Conservation (phyloP, 345 rosid species). For the Hypericum androsaemum region DNA sequence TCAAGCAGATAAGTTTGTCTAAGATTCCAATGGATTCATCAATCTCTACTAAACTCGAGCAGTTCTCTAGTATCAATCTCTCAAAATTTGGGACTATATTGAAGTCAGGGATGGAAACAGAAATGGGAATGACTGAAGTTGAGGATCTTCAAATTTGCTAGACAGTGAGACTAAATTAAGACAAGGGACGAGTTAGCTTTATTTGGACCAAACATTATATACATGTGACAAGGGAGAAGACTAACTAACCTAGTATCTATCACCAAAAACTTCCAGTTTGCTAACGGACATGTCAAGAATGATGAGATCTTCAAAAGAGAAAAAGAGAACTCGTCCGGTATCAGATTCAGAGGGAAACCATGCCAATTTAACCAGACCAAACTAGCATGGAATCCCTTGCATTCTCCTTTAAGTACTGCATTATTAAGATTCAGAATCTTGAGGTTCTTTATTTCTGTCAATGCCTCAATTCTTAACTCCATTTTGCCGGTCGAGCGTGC, state of each 20-base stretch:
- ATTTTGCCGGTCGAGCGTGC: background rate
- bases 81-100: conserved; percentile 15
- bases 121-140: conserved; percentile 13
- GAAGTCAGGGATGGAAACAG: conserved; percentile 16
- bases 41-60: conserved; percentile 15
- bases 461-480: background rate
- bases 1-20: conserved; percentile 1
- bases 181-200: background rate
- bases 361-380: conserved; percentile 19
- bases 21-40: conserved; percentile 21
- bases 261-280: conserved; percentile 9
- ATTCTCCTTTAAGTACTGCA: conserved; percentile 9
- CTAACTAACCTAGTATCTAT: conserved; percentile 6
- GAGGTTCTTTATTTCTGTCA: conserved; percentile 11
- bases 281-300: conserved; percentile 16
- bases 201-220: background rate
- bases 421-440: conserved; percentile 12
- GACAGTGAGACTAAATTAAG: conserved; percentile 10
- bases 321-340: conserved; percentile 4
- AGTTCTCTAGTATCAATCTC: conserved; percentile 19
- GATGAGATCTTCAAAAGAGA: conserved; percentile 4
- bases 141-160: conserved; percentile 19
- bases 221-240: background rate
- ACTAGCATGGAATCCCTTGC: conserved; percentile 10
- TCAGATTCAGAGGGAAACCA: conserved; percentile 9